Evolutionary conservation across 495 filamentous ascomycete species (phyloP), one percentile per base, ranked within the genome.

Genomic region (Evansstolkia leycettana): DNA sequence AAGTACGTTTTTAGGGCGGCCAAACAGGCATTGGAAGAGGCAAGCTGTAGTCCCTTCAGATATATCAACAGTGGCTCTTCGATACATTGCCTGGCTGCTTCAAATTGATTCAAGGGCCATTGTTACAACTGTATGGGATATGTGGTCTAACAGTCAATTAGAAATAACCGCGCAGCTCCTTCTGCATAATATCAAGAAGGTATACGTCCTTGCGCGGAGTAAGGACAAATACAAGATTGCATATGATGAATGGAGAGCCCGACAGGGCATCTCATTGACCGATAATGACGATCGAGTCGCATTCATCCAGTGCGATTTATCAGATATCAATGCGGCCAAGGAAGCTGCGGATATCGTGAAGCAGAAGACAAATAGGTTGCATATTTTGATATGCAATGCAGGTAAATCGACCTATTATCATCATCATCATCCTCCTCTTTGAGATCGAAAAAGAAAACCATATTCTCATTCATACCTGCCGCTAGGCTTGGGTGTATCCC

Each of bases 371-470:
- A 38, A 52, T 16, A 31, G 50, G 8, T 31, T 64, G 2, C 54
- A 67, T 28, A 59, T 64, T 15, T 30, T 67, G 20, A 45, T 66
- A 37, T 51, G 57, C 28, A 64, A 62, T 37, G 62, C 62, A 23
- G 60, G 55, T 58, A 41, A 12, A 39, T 34, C 9, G 6, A 6
- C n/a, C 23, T 19, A 4, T 26, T 17, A 9, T 5, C 41, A 5
- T 23, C 4, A 23, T 4, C 9, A 23, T 23, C 20, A 4, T 23
- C n/a, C n/a, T n/a, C n/a, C n/a, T n/a, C n/a, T n/a, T n/a, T n/a
- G n/a, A n/a, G n/a, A n/a, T n/a, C n/a, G n/a, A n/a, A n/a, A n/a
- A n/a, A n/a, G n/a, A n/a, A n/a, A n/a, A 23, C 4, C 20, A 23
- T 23, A 23, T 23, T 23, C 20, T 23, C 9, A 23, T 23, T 23